These are phyloP conservation scores for Ogataea kodamae DNA, from an alignment of 805 yeast genomes.

Conservation along the genomic window DNA sequence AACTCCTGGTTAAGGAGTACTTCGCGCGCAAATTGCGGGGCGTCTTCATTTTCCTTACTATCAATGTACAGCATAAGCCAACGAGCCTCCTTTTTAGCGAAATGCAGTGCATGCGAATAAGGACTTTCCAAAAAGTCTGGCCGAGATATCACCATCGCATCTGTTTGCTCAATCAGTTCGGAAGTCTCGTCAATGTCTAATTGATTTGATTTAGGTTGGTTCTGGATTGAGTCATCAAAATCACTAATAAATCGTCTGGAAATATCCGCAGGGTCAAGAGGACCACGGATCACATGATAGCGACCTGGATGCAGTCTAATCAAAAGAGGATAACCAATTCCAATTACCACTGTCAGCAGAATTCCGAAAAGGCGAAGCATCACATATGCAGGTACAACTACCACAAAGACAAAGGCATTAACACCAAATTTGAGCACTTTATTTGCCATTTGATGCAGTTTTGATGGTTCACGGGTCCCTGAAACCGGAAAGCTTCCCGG, in stretches of 20 bases:
- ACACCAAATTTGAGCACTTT: slow-evolving; percentile 10
- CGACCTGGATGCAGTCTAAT: slow-evolving; percentile 21
- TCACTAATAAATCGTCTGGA: slow-evolving; percentile 31
- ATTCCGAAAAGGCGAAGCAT: slow-evolving; percentile 20
- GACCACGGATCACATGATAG: slow-evolving; percentile 20
- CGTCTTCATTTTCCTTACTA: slow-evolving; percentile 66
- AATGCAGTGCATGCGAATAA: slow-evolving; percentile 72
- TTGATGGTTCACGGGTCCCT: slow-evolving; percentile 19
- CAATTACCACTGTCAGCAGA: slow-evolving; percentile 19
- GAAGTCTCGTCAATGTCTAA: slow-evolving; percentile 4
- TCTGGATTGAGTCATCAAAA: slow-evolving; percentile 34
- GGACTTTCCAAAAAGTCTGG: slow-evolving; percentile 63
- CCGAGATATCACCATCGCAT: slow-evolving; percentile 23
- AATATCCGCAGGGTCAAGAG: slow-evolving; percentile 31
- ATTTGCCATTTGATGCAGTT: slow-evolving; percentile 21
- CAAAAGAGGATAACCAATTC: slow-evolving; percentile 22
- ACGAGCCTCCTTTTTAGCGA: slow-evolving; percentile 64
- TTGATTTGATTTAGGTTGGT: slow-evolving; percentile 6
- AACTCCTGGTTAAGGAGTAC: slow-evolving; percentile 53
- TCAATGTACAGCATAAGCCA: slow-evolving; percentile 74
- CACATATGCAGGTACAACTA: slow-evolving; percentile 28
- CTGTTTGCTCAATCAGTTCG: slow-evolving; percentile 13
- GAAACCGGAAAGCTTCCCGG: slow-evolving; percentile 26
- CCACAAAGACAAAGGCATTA: slow-evolving; percentile 17
- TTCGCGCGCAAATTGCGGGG: slow-evolving; percentile 47